phyloP scores from a whole-genome alignment of 2,329 filamentous ascomycete genomes.

The Arthrinium phaeospermum region DNA sequence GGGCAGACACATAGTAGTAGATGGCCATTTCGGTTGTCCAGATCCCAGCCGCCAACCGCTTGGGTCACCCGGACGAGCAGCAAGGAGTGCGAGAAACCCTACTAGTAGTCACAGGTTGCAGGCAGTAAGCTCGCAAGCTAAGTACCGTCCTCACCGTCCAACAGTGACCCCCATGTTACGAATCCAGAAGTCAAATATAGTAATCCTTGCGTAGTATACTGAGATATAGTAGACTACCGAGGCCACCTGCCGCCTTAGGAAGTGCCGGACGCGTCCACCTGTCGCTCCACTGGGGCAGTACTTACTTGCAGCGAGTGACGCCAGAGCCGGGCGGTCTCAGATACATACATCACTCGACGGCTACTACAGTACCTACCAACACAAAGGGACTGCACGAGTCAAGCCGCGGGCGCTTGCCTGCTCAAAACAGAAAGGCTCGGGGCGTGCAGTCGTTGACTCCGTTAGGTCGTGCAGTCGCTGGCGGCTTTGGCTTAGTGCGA shows the following conservation, averaged over 20 bases:
- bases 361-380: not conserved
- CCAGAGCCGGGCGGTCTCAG: not conserved
- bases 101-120: not conserved
- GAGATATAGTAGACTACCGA: slow-evolving; percentile 8
- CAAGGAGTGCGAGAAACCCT: not conserved
- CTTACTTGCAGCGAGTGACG: not conserved
- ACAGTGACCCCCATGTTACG: not conserved
- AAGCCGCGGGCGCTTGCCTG: not conserved
- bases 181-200: slow-evolving; percentile 12
- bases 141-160: not conserved
- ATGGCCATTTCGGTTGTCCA: not conserved
- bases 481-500: slow-evolving; percentile 6
- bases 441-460: not conserved
- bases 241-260: slow-evolving; percentile 1
- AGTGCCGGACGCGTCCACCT: not conserved
- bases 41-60: not conserved
- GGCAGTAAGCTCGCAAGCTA: not conserved
- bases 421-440: slow-evolving; percentile 10
- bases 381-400: not conserved
- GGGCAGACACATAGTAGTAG: not conserved
- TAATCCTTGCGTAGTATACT: not conserved
- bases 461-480: not conserved
- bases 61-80: not conserved
- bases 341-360: not conserved
- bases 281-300: not conserved